Base-by-base conservation (phyloP, 306 rosid genomes). In the Medicago arabica region DNA sequence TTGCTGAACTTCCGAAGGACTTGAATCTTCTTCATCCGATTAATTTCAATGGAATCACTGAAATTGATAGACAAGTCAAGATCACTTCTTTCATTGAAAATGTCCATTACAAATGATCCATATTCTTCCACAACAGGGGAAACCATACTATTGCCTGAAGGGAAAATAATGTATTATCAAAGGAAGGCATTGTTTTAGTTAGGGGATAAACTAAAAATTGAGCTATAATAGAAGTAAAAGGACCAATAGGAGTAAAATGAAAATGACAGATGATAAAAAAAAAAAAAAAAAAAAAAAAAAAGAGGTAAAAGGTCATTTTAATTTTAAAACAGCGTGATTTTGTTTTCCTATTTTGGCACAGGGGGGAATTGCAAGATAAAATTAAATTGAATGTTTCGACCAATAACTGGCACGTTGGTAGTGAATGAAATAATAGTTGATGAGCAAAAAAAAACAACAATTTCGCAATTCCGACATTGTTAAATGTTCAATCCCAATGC, bases 61-160 rank as follows among this genome's bases (percentile, higher is more conserved):
- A 85, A 83, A 74, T 80, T 85, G 60, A 85, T 70, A 69, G 89
- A 85, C 72, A 85, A 34, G 57, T 85, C 89, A 62, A 85, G 64
- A 64, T 85, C 89, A 74, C 89, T 85, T 77, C 28, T 53, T 16
- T 14, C n/a, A 7, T 66, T 65, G 75, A 85, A 83, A 49, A 85
- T 82, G 74, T 85, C 86, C 89, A 85, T 85, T 18, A 85, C 76
- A 74, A 82, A 85, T 62, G 89, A 85, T 58, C 89, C 89, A 80
- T 72, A 85, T 44, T 43, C 86, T 77, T 85, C 76, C 76, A 85
- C 85, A 61, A 82, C 84, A 19, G 86, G 86, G 50, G 74, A 12
- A 40, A 8, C 60, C 11, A 6, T 16, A 63, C 46, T 5, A 4
- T 74, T 69, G 38, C 81, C 89, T 83, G 80, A 76, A 80, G 74